Evolutionary conservation across 169 alveolate genomes (phyloP).

Genomic region (Toxoplasma gondii): DNA sequence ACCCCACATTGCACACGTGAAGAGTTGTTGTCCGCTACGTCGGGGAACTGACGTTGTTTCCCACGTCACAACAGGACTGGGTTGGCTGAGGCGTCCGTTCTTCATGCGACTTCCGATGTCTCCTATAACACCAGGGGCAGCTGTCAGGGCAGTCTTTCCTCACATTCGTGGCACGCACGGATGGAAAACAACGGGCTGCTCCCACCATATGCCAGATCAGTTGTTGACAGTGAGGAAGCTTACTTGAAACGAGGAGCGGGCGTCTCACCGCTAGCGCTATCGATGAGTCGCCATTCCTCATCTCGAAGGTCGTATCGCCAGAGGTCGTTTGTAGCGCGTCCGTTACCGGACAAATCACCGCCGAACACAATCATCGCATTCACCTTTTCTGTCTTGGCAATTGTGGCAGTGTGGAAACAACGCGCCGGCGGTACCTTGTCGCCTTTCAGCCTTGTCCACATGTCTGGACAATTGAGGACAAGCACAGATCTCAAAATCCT

Average conservation of each 20-base stretch:
- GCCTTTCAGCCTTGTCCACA: constrained; percentile 4
- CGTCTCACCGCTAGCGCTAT: constrained; percentile 30
- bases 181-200: too few species aligned
- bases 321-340: constrained; percentile 39
- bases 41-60: too few species aligned
- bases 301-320: constrained; percentile 37
- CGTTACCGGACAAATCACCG: constrained; percentile 53
- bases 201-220: too few species aligned
- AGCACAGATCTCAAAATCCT: not conserved
- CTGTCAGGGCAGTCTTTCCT: too few species aligned
- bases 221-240: not conserved
- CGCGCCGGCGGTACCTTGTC: constrained; percentile 5
- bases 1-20: too few species aligned
- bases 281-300: constrained; percentile 24
- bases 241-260: constrained; percentile 58
- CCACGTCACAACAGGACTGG: too few species aligned
- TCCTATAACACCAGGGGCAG: too few species aligned
- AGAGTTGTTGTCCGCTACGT: too few species aligned
- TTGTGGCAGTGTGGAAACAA: constrained; percentile 14
- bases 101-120: too few species aligned
- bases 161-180: too few species aligned
- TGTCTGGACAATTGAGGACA: not conserved
- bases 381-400: not conserved
- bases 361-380: constrained; percentile 47
- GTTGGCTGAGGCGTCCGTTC: too few species aligned